phyloP scores from a whole-genome alignment of 179 eudicot species.

The Sideroxylon spinosum region DNA sequence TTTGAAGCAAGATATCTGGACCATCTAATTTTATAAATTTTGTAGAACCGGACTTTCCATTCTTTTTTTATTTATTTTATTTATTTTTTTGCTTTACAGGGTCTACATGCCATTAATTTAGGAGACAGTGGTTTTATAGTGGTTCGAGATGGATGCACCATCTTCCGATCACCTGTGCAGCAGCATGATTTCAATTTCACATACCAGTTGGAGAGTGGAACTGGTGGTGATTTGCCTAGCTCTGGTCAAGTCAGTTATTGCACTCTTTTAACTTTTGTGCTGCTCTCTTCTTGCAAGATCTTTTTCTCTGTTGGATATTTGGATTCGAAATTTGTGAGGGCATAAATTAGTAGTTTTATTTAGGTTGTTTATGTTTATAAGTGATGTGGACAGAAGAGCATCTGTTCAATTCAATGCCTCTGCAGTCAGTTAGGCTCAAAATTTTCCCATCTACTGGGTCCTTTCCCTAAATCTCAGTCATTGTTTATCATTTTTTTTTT shows the following conservation, averaged over 20 bases:
- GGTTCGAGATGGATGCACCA: constrained; percentile 70
- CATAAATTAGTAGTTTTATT: constrained; percentile 8
- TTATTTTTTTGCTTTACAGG: constrained; percentile 37
- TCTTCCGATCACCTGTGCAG: constrained; percentile 75
- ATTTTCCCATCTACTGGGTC: not conserved
- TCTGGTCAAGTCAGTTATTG: constrained; percentile 63
- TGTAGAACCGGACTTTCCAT: not conserved
- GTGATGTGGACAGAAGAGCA: not conserved
- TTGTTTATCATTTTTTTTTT: no score
- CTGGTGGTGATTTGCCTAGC: constrained; percentile 68
- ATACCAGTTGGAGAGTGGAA: constrained; percentile 70
- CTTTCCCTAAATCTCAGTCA: not conserved
- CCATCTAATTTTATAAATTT: not conserved
- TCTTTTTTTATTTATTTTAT: no score
- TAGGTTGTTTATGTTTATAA: not conserved
- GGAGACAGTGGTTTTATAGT: constrained; percentile 88
- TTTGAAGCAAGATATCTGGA: no score
- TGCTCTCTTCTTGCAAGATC: not conserved
- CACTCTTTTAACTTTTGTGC: not conserved
- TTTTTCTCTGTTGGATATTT: not conserved
- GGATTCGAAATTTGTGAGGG: not conserved
- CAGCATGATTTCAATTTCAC: constrained; percentile 89
- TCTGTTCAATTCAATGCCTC: not conserved
- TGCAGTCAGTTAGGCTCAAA: not conserved
- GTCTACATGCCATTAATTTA: constrained; percentile 68